phyloP scores from a whole-genome alignment of 495 filamentous ascomycete species.

The Bacidia rubella region DNA sequence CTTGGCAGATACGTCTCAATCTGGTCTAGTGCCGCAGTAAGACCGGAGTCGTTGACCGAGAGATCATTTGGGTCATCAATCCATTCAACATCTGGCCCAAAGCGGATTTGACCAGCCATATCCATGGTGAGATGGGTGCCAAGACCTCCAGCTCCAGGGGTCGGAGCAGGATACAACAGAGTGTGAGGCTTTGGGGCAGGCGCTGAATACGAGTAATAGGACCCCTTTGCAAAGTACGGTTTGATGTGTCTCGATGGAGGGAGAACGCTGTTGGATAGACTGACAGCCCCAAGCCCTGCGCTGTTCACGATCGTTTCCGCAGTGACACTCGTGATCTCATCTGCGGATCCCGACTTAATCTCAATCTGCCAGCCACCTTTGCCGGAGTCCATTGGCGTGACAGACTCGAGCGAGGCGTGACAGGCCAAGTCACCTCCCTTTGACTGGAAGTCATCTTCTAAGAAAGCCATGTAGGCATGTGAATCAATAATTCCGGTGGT shows the following conservation, averaged over 20 bases:
- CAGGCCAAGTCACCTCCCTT: constrained; percentile 60
- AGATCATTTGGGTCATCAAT: constrained; percentile 49
- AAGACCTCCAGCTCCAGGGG: constrained; percentile 67
- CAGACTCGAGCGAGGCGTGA: constrained; percentile 42
- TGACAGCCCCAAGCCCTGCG: constrained; percentile 66
- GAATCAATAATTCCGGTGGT: constrained; percentile 86
- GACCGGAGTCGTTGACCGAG: constrained; percentile 37
- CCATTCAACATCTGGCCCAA: constrained; percentile 96
- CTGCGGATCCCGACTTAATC: constrained; percentile 32
- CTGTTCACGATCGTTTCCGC: constrained; percentile 69
- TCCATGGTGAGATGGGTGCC: constrained; percentile 93
- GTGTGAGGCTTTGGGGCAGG: constrained; percentile 53
- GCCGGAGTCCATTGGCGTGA: constrained; percentile 39
- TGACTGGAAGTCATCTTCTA: constrained; percentile 67
- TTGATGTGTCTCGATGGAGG: constrained; percentile 40
- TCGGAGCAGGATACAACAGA: constrained; percentile 74
- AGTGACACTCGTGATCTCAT: constrained; percentile 46
- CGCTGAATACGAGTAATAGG: constrained; percentile 76
- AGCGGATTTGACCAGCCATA: constrained; percentile 70
- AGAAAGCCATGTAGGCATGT: constrained; percentile 66
- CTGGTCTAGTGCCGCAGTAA: constrained; percentile 54
- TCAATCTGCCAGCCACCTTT: constrained; percentile 39
- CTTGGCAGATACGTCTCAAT: constrained; percentile 69
- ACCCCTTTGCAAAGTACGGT: constrained; percentile 82
- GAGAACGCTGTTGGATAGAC: constrained; percentile 70